phyloP scores from a whole-genome alignment of 73 alveolate species.

The Symbiodinium pilosum region DNA sequence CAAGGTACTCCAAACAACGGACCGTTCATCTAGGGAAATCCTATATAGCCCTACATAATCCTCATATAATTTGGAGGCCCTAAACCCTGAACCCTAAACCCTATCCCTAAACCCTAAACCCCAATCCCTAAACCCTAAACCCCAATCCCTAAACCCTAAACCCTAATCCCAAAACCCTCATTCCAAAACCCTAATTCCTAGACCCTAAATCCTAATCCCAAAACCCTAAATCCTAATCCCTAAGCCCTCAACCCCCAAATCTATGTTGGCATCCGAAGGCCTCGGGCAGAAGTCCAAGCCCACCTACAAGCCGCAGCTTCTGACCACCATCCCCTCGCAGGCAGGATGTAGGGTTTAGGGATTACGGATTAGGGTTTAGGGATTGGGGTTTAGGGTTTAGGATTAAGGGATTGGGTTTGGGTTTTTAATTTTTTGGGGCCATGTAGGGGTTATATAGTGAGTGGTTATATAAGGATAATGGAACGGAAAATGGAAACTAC shows the following conservation, averaged over 20 bases:
- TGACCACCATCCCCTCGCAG: conserved; percentile 90
- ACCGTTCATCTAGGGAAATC: too few relatives aligned
- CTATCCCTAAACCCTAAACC: not conserved
- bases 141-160: not conserved
- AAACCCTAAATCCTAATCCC: too few relatives aligned
- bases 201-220: not conserved
- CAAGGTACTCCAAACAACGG: too few relatives aligned
- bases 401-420: not conserved
- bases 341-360: not conserved
- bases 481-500: too few relatives aligned
- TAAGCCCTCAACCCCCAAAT: too few relatives aligned
- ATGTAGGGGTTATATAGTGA: too few relatives aligned
- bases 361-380: not conserved
- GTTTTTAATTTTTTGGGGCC: too few relatives aligned
- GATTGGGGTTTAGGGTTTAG: not conserved
- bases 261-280: too few relatives aligned
- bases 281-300: conserved; percentile 94
- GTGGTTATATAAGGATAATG: too few relatives aligned
- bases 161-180: not conserved
- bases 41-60: too few relatives aligned
- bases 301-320: conserved; percentile 89
- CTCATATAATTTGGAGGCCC: too few relatives aligned
- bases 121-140: not conserved
- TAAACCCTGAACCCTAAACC: not conserved
- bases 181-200: not conserved